A percentile compares a stretch with the other conserved stretches of the same genome.
These are phyloP conservation scores for Penicillium concentricum DNA, from an alignment of 2,329 filamentous ascomycete genomes.

Conservation along the genomic window DNA sequence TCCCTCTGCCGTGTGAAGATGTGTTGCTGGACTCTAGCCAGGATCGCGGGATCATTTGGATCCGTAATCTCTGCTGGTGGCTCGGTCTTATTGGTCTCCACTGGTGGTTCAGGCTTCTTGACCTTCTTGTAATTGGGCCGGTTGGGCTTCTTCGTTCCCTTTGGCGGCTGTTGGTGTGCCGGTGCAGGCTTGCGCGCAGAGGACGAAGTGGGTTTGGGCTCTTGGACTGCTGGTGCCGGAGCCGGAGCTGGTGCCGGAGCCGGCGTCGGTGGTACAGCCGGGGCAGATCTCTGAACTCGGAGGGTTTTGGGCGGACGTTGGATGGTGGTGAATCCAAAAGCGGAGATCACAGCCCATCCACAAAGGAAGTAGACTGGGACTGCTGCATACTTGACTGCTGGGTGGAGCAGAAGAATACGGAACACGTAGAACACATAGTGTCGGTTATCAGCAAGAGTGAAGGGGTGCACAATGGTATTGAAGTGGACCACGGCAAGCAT, in stretches of 20 bases:
- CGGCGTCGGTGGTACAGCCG: conserved; percentile 15
- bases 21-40: conserved; percentile 31
- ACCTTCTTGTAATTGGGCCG: conserved; percentile 25
- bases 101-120: conserved; percentile 4
- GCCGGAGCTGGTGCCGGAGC: conserved; percentile 16
- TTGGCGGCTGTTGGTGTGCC: conserved; percentile 16
- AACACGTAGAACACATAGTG: conserved; percentile 99
- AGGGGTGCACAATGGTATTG: conserved; percentile 95
- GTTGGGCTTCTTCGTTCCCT: conserved; percentile 24
- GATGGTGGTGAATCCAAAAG: conserved; percentile 52
- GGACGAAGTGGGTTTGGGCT: neutral
- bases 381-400: conserved; percentile 64
- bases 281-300: conserved; percentile 13
- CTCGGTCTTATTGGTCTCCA: conserved; percentile 1
- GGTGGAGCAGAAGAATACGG: conserved; percentile 70
- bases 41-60: conserved; percentile 27
- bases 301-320: conserved; percentile 22
- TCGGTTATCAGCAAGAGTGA: conserved; percentile 91
- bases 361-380: conserved; percentile 69
- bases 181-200: neutral
- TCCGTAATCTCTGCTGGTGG: neutral
- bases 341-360: conserved; percentile 66
- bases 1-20: conserved; percentile 32
- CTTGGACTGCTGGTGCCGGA: neutral
- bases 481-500: conserved; percentile 61